Evolutionary conservation across 495 filamentous ascomycete species (phyloP).

Genomic region (Neurospora sp.): DNA sequence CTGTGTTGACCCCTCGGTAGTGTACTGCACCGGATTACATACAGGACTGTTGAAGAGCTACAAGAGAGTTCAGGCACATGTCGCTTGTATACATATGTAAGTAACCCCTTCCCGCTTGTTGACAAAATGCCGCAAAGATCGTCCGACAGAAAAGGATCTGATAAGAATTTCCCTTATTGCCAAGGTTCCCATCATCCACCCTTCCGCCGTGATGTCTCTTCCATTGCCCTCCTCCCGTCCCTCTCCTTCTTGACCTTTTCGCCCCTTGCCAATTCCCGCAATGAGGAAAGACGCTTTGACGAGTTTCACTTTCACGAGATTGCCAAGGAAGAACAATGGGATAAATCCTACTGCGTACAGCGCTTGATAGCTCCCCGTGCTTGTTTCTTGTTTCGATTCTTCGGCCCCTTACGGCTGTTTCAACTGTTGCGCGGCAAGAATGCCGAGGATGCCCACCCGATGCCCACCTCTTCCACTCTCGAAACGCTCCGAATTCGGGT

Average conservation of each 20-base stretch:
- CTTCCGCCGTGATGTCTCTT: background rate
- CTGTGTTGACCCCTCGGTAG: background rate
- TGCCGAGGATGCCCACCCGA: background rate
- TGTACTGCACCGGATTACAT: background rate
- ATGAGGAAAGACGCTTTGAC: background rate
- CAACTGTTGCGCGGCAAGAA: background rate
- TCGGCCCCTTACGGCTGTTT: background rate
- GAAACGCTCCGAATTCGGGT: conserved; percentile 20
- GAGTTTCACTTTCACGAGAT: background rate
- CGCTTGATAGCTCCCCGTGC: background rate
- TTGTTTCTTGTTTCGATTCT: background rate
- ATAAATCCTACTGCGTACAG: background rate
- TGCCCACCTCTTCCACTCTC: background rate
- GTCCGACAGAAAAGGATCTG: conserved; percentile 20
- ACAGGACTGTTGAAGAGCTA: background rate
- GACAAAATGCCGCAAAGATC: conserved; percentile 20
- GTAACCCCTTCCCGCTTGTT: background rate
- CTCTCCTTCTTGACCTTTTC: background rate
- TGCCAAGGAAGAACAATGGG: background rate
- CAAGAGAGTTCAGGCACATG: background rate
- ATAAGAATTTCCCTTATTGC: conserved; percentile 27
- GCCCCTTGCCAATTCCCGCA: background rate
- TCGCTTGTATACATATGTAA: background rate
- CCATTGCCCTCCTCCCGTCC: background rate
- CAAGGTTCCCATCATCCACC: conserved; percentile 6